These are phyloP conservation scores for Aureoboletus auriporus DNA, from an alignment of 768 basidiomycete genomes.

Conservation along the genomic window DNA sequence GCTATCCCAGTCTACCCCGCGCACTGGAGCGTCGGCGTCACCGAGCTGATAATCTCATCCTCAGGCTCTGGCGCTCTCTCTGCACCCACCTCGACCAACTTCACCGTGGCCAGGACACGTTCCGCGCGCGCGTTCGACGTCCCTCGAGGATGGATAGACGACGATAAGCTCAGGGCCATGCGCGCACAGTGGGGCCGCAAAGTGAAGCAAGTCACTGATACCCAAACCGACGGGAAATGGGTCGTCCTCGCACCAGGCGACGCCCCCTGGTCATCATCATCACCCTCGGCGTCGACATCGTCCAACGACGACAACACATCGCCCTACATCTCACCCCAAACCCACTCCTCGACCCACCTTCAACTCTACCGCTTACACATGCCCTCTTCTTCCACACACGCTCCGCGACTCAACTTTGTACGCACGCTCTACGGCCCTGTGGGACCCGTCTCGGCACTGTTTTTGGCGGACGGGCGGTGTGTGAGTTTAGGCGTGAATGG, in stretches of 20 bases:
- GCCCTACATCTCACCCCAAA: constrained; percentile 33
- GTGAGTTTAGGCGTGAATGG: constrained; percentile 71
- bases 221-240: constrained; percentile 85
- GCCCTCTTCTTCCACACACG: constrained; percentile 49
- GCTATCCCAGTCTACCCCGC: constrained; percentile 73
- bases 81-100: constrained; percentile 23
- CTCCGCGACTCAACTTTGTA: constrained; percentile 67
- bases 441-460: constrained; percentile 61
- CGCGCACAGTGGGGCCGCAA: constrained; percentile 80
- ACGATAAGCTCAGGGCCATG: constrained; percentile 54
- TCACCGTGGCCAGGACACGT: constrained; percentile 55
- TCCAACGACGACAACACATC: constrained; percentile 21
- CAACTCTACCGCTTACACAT: constrained; percentile 74
- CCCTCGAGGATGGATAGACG: constrained; percentile 70
- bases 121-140: constrained; percentile 68
- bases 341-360: constrained; percentile 49
- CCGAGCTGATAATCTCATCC: constrained; percentile 65
- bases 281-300: constrained; percentile 14
- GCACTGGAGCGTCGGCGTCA: constrained; percentile 77
- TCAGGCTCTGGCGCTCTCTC: constrained; percentile 13
- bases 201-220: constrained; percentile 63
- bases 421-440: constrained; percentile 68
- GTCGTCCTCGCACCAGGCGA: constrained; percentile 67
- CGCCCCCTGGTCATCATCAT: constrained; percentile 8
- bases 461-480: constrained; percentile 79